Conservation (phyloP, 2,329 filamentous ascomycete species). For the Tolypocladium endophyticum region DNA sequence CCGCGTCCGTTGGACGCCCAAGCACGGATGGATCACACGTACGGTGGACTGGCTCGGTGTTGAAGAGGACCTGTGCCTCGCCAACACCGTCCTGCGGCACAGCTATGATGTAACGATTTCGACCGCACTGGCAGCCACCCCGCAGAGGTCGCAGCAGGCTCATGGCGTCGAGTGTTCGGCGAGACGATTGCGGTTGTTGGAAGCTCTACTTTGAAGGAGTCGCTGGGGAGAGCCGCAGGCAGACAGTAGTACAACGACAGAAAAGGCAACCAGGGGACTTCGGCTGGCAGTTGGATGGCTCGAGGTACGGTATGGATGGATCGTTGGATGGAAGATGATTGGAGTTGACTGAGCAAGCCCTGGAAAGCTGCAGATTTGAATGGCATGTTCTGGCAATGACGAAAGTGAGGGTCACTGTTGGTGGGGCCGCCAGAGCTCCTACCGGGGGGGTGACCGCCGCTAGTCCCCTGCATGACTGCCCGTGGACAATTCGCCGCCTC, state of each 20-base stretch:
- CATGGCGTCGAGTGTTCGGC: constrained; percentile 21
- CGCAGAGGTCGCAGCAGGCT: constrained; percentile 45
- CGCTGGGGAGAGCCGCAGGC: neutral
- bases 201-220: neutral
- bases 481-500: no score
- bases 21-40: constrained; percentile 27
- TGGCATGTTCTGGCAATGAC: neutral
- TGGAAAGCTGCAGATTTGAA: neutral
- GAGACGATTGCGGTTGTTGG: neutral
- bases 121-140: constrained; percentile 75
- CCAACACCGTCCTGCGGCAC: constrained; percentile 50
- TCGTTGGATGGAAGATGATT: neutral
- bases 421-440: neutral
- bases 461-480: neutral
- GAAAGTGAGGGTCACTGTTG: neutral
- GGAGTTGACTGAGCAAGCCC: neutral
- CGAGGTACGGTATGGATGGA: neutral
- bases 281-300: neutral
- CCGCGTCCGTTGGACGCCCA: neutral
- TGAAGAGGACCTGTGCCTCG: constrained; percentile 62
- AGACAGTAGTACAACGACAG: neutral
- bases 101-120: constrained; percentile 69
- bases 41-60: constrained; percentile 62
- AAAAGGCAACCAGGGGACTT: neutral
- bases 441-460: neutral